Percentiles rank a stretch among this genome's conserved stretches.
These are phyloP conservation scores for Eremothecium sinecaudum DNA, from an alignment of 1,139 yeast species.

Conservation along the genomic window DNA sequence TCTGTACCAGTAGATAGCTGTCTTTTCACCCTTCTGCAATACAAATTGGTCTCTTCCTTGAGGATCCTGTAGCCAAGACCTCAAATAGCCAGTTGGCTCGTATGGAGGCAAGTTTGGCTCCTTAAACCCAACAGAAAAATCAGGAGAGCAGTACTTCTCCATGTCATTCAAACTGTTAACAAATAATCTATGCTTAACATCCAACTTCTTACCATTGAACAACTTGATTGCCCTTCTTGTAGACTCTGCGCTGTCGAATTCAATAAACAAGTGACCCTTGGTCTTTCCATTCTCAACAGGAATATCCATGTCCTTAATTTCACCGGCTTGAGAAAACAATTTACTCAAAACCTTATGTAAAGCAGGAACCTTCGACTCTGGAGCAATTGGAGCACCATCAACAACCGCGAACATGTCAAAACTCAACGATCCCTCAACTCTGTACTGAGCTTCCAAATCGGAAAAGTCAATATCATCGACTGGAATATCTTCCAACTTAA, in stretches of 20 bases:
- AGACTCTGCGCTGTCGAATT: constrained; percentile 55
- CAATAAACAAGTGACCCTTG: constrained; percentile 82
- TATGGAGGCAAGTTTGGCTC: constrained; percentile 68
- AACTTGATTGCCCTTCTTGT: constrained; percentile 75
- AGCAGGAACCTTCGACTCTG: constrained; percentile 77
- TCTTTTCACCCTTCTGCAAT: constrained; percentile 69
- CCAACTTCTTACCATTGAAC: constrained; percentile 82
- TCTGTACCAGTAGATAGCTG: constrained; percentile 85
- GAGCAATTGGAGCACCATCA: constrained; percentile 95
- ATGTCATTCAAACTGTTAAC: constrained; percentile 80
- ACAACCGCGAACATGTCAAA: constrained; percentile 77
- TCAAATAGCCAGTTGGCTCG: constrained; percentile 69
- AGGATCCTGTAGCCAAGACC: constrained; percentile 84
- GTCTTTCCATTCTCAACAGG: constrained; percentile 64
- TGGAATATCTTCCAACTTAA: constrained; percentile 34
- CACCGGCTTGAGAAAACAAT: constrained; percentile 61
- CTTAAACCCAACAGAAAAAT: constrained; percentile 50
- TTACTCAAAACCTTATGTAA: constrained; percentile 79
- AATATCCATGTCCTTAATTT: constrained; percentile 47
- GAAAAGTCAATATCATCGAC: constrained; percentile 75
- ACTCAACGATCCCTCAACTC: constrained; percentile 50
- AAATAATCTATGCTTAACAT: constrained; percentile 81
- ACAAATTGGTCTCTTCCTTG: constrained; percentile 86
- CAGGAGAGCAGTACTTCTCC: constrained; percentile 69
- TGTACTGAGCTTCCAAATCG: constrained; percentile 73